Base-by-base conservation (phyloP, 2,329 filamentous ascomycete species). In the Tricladium varicosporioides region DNA sequence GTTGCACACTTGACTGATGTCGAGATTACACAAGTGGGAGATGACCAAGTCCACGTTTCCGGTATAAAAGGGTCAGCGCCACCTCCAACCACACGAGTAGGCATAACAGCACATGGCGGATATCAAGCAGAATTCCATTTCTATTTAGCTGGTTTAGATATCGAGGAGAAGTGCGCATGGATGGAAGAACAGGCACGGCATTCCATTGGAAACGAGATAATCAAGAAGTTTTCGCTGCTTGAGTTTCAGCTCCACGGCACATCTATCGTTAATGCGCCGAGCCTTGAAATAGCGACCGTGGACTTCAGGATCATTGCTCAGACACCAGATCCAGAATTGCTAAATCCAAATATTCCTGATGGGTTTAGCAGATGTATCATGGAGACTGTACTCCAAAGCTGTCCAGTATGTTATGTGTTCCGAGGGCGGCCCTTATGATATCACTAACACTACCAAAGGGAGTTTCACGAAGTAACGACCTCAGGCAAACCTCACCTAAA, bases 1-100 rank as follows among this genome's bases (percentile, higher is more conserved):
- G 82, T 77, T 0, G 81, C 81, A 0, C 65, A 81, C 15, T 70
- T 84, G n/a, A 70, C 75, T 48, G 71, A 76, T 27, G 69, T 83
- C 31, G 74, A 72, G 56, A 80, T 83, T 62, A 76, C 80, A 57
- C 75, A 82, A 59, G 56, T 79, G 7, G 75, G 74, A 1, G 45
- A 53, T 2, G 79, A 48, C 31, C 47, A 31, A 10, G 78, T 83
- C 11, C 63, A 61, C n/a, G 65, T 74, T 10, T 65, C 64, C 2
- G 70, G 71, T 4, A 67, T 74, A 56, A 70, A 68, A 55, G 71
- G 70, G 9, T 55, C 64, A 15, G 69, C 68, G 5, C 71, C 72
- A 0, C 72, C 72, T 0, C 44, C 68, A 0, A 74, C 72, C 0
- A 75, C 73, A 11, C 36, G 36, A 40, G 36, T 76, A 9, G 75